A percentile compares a stretch with the other conserved stretches of the same genome.
Conservation (phyloP, 2,329 filamentous ascomycete species). For the Penicillium sp. region DNA sequence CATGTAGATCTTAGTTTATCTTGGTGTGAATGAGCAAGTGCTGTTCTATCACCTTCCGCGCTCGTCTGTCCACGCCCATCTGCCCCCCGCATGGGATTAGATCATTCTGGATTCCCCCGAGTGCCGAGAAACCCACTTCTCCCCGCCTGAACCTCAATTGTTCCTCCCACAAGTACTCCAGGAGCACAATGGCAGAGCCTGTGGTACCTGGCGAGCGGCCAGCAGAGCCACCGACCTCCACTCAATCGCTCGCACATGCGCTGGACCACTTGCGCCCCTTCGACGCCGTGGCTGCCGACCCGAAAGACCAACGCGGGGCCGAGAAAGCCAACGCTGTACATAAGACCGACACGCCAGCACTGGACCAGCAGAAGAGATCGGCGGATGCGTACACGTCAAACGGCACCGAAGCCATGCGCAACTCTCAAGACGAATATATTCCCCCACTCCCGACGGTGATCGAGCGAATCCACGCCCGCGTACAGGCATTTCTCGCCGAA, state of each 20-base stretch:
- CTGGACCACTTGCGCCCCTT: constrained; percentile 20
- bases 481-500: constrained; percentile 65
- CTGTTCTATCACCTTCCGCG: not conserved
- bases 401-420: constrained; percentile 5
- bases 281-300: constrained; percentile 1
- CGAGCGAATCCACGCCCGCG: constrained; percentile 58
- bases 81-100: constrained; percentile 15
- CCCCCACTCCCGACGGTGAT: constrained; percentile 57
- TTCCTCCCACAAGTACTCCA: not conserved
- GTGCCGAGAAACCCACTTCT: constrained; percentile 16
- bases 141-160: constrained; percentile 14
- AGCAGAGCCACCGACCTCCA: constrained; percentile 2
- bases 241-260: constrained; percentile 5
- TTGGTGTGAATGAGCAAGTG: not conserved
- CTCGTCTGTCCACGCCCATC: not conserved
- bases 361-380: constrained; percentile 7
- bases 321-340: constrained; percentile 1
- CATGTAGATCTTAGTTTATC: not conserved
- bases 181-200: constrained; percentile 13
- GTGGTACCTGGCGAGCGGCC: constrained; percentile 1
- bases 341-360: constrained; percentile 2
- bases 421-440: constrained; percentile 6
- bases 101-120: constrained; percentile 16
- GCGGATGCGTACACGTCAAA: constrained; percentile 6
- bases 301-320: constrained; percentile 10